phyloP scores from a whole-genome alignment of 2,329 filamentous ascomycete genomes.

The Aspergillus sp. region DNA sequence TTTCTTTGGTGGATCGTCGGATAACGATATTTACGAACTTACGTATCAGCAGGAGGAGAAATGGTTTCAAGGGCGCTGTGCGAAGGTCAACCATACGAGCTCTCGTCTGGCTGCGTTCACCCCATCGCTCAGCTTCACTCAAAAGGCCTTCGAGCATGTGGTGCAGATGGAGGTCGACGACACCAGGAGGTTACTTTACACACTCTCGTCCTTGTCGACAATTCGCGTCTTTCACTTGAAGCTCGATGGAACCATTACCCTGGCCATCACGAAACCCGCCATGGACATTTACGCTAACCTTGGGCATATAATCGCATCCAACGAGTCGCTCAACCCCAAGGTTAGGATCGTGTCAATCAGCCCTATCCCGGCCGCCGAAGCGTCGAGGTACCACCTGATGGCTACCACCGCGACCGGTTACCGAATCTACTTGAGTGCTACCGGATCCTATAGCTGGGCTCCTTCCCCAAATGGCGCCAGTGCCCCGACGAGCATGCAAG shows the following conservation, averaged over 20 bases:
- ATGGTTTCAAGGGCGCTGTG: constrained; percentile 86
- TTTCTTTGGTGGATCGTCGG: constrained; percentile 74
- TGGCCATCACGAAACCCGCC: constrained; percentile 50
- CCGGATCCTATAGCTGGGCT: constrained; percentile 55
- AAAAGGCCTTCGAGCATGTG: constrained; percentile 53
- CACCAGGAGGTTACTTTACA: constrained; percentile 79
- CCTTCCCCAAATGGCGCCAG: constrained; percentile 52
- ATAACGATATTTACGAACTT: constrained; percentile 86
- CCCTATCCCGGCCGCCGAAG: constrained; percentile 74
- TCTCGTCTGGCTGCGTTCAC: constrained; percentile 58
- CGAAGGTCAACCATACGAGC: constrained; percentile 80
- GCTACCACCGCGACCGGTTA: constrained; percentile 85
- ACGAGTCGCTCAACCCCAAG: constrained; percentile 61
- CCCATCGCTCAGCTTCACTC: constrained; percentile 35
- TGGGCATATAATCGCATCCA: constrained; percentile 69
- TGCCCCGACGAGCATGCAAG: constrained; percentile 88
- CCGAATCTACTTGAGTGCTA: constrained; percentile 84
- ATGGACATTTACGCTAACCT: constrained; percentile 58
- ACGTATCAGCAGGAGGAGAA: constrained; percentile 95
- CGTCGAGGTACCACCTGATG: constrained; percentile 77
- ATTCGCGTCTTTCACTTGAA: constrained; percentile 90
- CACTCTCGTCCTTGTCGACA: constrained; percentile 76
- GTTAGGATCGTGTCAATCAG: constrained; percentile 76
- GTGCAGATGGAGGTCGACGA: constrained; percentile 81
- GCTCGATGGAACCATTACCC: constrained; percentile 43